Evolutionary conservation across 495 filamentous ascomycete genomes (phyloP).

Genomic region (Niebla homalea): DNA sequence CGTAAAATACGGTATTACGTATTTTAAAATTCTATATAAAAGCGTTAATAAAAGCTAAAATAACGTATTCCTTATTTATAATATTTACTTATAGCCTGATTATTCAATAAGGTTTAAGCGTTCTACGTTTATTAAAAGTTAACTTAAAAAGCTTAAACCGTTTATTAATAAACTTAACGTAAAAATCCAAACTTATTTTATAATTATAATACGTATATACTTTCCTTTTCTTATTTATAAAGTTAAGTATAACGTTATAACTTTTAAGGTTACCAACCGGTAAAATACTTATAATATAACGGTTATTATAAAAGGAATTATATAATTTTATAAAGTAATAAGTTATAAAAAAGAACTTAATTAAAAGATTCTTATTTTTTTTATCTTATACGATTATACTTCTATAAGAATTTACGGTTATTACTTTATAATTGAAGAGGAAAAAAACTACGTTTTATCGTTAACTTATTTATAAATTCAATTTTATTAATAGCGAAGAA

Average conservation of each 20-base stretch:
- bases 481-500: constrained; percentile 24
- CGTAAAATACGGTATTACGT: constrained; percentile 15
- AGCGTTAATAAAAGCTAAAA: constrained; percentile 32
- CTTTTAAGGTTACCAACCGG: constrained; percentile 25
- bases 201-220: too few relatives aligned
- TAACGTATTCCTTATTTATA: constrained; percentile 21
- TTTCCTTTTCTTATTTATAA: too few relatives aligned
- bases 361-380: constrained; percentile 33
- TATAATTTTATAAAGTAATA: constrained; percentile 19
- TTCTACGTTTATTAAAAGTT: constrained; percentile 28
- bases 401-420: constrained; percentile 19
- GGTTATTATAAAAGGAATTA: constrained; percentile 18
- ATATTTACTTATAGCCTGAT: constrained; percentile 16
- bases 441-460: constrained; percentile 14
- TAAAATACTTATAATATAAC: constrained; percentile 28
- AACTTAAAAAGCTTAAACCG: constrained; percentile 27
- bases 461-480: constrained; percentile 20
- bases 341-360: constrained; percentile 28
- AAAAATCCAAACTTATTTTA: constrained; percentile 20
- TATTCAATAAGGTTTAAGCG: constrained; percentile 5
- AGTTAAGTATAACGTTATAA: constrained; percentile 24
- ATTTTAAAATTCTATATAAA: too few relatives aligned
- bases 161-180: constrained; percentile 18
- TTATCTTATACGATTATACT: constrained; percentile 31
- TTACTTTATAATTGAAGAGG: constrained; percentile 17